These are phyloP conservation scores for Coriaria nepalensis DNA, from an alignment of 306 rosid species.

Conservation along the genomic window DNA sequence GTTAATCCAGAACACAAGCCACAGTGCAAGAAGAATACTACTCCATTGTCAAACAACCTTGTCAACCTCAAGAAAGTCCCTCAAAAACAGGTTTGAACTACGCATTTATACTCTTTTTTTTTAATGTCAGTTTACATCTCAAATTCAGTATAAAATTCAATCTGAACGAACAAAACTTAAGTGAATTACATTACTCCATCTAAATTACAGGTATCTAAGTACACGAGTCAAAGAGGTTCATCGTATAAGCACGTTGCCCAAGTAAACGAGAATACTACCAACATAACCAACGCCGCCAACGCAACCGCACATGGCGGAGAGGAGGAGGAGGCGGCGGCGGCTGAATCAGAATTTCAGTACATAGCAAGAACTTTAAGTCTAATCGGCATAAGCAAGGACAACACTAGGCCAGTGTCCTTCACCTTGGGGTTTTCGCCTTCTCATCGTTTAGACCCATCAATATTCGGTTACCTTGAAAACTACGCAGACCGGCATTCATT, in stretches of 20 bases:
- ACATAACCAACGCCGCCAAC: conserved; percentile 17
- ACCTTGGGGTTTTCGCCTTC: conserved; percentile 42
- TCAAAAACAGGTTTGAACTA: conserved; percentile 26
- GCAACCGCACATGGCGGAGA: conserved; percentile 14
- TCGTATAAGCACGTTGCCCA: too few relatives aligned
- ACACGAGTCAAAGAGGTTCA: too few relatives aligned
- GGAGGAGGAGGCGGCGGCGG: conserved; percentile 4
- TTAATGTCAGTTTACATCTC: background rate
- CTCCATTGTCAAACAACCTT: conserved; percentile 37
- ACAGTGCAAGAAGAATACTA: conserved; percentile 40
- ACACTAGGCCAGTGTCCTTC: conserved; percentile 15
- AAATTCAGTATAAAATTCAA: conserved; percentile 4
- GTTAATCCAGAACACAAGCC: too few relatives aligned
- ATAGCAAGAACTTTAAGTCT: conserved; percentile 34
- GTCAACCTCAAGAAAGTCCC: conserved; percentile 31
- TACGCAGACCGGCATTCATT: background rate
- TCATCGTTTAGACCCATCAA: conserved; percentile 51
- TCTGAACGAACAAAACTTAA: conserved; percentile 16
- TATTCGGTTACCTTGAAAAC: conserved; percentile 42
- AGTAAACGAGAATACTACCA: conserved; percentile 6
- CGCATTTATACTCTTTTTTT: background rate
- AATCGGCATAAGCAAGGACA: conserved; percentile 25
- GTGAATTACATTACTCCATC: too few relatives aligned
- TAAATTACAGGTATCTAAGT: too few relatives aligned
- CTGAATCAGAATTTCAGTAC: conserved; percentile 31